A percentile compares a stretch with the other conserved stretches of the same genome.
Evolutionary conservation across 371 early-diverging fungal species (phyloP).

Genomic region (Mortierella polycephala): DNA sequence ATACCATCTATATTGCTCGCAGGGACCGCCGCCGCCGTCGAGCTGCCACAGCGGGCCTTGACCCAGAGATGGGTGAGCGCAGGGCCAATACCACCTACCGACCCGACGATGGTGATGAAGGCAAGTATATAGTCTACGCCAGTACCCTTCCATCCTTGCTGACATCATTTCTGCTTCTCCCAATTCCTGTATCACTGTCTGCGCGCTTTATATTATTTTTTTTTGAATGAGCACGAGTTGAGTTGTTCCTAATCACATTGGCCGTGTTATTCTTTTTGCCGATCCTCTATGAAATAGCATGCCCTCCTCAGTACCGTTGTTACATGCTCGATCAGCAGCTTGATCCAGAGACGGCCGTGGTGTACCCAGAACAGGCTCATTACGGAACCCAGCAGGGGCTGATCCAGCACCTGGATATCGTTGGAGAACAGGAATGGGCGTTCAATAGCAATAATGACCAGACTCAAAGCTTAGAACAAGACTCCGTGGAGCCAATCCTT

Average conservation of each 20-base stretch:
- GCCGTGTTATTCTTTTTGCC: background rate
- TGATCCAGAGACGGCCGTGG: conserved; percentile 18
- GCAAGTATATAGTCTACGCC: conserved; percentile 7
- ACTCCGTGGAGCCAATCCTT: conserved; percentile 9
- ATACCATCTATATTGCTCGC: conserved; percentile 34
- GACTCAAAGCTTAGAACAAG: background rate
- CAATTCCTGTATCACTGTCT: background rate
- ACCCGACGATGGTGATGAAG: conserved; percentile 30
- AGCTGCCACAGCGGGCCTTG: background rate
- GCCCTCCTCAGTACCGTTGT: conserved; percentile 39
- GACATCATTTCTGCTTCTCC: conserved; percentile 3
- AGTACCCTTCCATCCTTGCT: background rate
- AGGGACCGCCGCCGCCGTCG: conserved; percentile 21
- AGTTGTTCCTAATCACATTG: too few relatives aligned
- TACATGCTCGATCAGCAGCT: conserved; percentile 30
- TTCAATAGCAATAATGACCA: background rate
- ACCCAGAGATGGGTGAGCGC: conserved; percentile 29
- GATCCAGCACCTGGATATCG: conserved; percentile 18
- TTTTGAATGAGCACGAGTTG: background rate
- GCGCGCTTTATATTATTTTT: conserved; percentile 1
- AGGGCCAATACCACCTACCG: conserved; percentile 24
- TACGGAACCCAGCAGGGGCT: conserved; percentile 14
- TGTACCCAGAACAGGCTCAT: conserved; percentile 28
- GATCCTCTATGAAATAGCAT: conserved; percentile 8
- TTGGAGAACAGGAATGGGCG: conserved; percentile 9